phyloP scores from a whole-genome alignment of 2,329 filamentous ascomycete species.

The Trichoderma semiorbis region DNA sequence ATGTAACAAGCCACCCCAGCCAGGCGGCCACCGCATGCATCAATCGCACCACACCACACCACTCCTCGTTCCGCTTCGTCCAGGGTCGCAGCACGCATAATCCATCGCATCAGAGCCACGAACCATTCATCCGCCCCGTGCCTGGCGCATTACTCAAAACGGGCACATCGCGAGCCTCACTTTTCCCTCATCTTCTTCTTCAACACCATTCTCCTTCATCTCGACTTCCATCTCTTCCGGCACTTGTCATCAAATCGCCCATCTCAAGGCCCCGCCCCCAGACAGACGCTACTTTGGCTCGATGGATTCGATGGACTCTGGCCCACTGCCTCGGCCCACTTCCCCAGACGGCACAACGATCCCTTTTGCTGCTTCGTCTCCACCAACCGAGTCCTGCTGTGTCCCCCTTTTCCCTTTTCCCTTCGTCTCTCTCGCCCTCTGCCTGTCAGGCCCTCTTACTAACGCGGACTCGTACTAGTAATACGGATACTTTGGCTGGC shows the following conservation, averaged over 20 bases:
- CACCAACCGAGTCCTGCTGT: background rate
- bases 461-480: background rate
- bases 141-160: constrained; percentile 2
- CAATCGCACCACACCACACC: constrained; percentile 6
- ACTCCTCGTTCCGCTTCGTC: background rate
- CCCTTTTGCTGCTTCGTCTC: background rate
- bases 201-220: background rate
- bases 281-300: constrained; percentile 5
- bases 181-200: background rate
- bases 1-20: background rate
- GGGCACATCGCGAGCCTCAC: background rate
- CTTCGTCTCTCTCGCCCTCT: background rate
- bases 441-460: background rate
- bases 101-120: background rate
- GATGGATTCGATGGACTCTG: background rate
- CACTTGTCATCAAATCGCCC: background rate
- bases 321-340: constrained; percentile 17
- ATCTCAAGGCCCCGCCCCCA: constrained; percentile 16
- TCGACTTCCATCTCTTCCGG: background rate
- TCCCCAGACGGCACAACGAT: constrained; percentile 22
- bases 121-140: background rate
- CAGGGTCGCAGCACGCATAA: background rate
- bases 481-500: background rate
- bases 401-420: background rate
- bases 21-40: background rate